Conservation (phyloP, 345 rosid genomes). For the Eucalyptus pumila region DNA sequence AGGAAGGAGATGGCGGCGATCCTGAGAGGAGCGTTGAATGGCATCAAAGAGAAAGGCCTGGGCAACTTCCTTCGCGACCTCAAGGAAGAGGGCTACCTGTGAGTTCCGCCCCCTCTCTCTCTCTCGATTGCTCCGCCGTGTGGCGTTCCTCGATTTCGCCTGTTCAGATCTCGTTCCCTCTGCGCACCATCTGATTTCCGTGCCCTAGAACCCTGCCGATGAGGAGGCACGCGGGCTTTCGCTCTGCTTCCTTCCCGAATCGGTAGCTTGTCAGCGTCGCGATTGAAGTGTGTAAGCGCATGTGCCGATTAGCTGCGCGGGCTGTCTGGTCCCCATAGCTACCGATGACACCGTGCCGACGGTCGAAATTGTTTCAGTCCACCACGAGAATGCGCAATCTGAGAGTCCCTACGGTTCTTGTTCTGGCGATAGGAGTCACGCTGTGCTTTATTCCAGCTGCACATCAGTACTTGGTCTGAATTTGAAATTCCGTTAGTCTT, state of each 20-base stretch:
- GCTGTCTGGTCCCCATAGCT: background rate
- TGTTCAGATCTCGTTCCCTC: background rate
- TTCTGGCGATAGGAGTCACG: background rate
- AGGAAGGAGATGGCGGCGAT: conserved; percentile 57
- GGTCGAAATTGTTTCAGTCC: background rate
- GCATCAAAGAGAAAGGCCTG: conserved; percentile 68
- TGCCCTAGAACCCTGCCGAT: background rate
- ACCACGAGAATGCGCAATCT: background rate
- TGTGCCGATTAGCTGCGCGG: background rate
- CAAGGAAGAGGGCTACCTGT: conserved; percentile 73
- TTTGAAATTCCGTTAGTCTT: background rate
- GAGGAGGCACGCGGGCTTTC: background rate
- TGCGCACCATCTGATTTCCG: background rate
- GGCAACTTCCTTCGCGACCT: conserved; percentile 51
- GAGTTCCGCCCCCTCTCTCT: background rate
- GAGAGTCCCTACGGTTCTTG: background rate
- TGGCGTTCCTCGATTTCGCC: background rate
- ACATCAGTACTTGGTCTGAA: background rate
- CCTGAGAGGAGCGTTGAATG: conserved; percentile 50
- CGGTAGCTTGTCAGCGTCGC: background rate
- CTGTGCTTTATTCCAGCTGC: background rate
- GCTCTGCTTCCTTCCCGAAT: background rate
- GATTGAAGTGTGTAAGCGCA: background rate
- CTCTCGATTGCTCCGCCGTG: background rate
- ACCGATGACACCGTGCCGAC: background rate